These are phyloP conservation scores for Vigna nakashimae DNA, from an alignment of 306 rosid species.

Conservation along the genomic window DNA sequence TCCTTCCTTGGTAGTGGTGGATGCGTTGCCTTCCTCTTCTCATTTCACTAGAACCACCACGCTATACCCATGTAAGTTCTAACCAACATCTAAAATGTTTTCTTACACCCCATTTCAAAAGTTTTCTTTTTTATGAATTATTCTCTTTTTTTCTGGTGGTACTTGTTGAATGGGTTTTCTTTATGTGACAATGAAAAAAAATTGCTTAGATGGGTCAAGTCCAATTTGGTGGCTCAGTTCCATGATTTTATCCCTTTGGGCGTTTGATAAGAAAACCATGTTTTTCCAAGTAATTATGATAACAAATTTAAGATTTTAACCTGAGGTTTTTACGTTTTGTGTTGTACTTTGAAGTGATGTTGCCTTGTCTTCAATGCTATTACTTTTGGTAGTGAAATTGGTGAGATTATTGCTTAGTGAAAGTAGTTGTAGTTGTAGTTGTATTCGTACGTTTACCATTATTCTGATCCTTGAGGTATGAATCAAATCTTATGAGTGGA, in stretches of 20 bases:
- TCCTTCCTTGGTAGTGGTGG: conserved; percentile 56
- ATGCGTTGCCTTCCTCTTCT: conserved; percentile 62
- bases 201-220: conserved; percentile 20
- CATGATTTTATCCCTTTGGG: not conserved
- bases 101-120: not conserved
- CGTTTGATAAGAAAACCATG: conserved; percentile 6
- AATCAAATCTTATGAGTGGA: conserved; percentile 6
- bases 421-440: not conserved
- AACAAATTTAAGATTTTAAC: conserved; percentile 7
- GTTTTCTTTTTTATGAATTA: not conserved
- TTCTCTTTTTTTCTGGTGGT: not conserved
- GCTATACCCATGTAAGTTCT: conserved; percentile 62
- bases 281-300: conserved; percentile 1
- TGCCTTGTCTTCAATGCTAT: conserved; percentile 14
- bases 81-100: not conserved
- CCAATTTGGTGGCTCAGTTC: not conserved
- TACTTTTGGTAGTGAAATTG: conserved; percentile 8
- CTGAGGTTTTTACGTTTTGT: not conserved
- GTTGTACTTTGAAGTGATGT: conserved; percentile 3
- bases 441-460: conserved; percentile 29
- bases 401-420: not conserved
- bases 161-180: not conserved
- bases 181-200: not conserved
- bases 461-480: conserved; percentile 9
- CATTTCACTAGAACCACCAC: conserved; percentile 36